Evolutionary conservation across 805 yeast genomes (phyloP), one percentile per base, ranked within the genome.

Genomic region (Lipomyces lipofer): DNA sequence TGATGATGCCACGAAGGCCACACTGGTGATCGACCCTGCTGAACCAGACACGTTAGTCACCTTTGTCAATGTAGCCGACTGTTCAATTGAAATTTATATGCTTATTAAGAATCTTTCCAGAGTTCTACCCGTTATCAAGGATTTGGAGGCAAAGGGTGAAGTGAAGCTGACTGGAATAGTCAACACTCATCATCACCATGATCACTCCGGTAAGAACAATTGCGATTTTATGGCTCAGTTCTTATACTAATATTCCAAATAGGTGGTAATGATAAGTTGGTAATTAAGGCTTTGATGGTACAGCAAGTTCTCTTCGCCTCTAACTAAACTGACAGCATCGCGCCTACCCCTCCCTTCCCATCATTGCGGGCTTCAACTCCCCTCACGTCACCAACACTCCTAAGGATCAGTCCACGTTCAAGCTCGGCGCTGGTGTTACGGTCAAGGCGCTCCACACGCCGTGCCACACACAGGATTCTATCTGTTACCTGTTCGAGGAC

Each of bases 381-480:
- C 89, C 91, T 0, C 69, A 75, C 24, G 95, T 92, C 17, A 76
- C 85, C 0, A 74, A 78, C 52, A 82, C 90, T 2, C 96, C 96
- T 1, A 70, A 75, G 0, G 83, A 89, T 67, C 72, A 77, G 12
- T 87, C 83, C 58, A 72, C 74, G 17, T 74, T 86, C 56, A 75
- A 77, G 56, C 72, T 90, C 54, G 96, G 97, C 3, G 73, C 76
- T 38, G 69, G 78, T 58, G 67, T 92, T 47, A 76, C 80, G 15
- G 79, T 91, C 47, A 82, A 84, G 1, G 95, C 97, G 0, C 75
- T 92, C 36, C 92, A 92, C 71, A 94, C 99, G 0, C 99, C 99
- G 3, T 94, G 99, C 68, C 99, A 94, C 70, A 94, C 99, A 0
- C 94, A 86, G 71, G 99, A 94, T 71, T 88, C 96, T 2, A 87